A percentile compares a stretch with the other conserved stretches of the same genome.
These are phyloP conservation scores for Piper betle DNA, from an alignment of 164 flowering plant genomes.

Conservation along the genomic window DNA sequence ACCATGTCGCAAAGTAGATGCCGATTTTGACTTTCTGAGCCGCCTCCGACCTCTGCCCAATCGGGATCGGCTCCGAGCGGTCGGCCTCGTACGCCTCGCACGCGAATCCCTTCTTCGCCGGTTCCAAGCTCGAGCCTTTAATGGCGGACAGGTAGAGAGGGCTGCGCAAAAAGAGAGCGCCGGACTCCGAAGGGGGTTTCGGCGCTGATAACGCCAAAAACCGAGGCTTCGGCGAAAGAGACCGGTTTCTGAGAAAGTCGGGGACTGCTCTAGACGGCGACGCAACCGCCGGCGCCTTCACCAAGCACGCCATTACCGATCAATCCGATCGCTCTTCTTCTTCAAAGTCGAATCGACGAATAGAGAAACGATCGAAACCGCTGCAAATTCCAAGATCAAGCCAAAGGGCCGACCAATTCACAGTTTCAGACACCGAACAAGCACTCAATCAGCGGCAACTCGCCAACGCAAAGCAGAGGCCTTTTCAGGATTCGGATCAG, in stretches of 20 bases:
- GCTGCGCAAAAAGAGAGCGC: conserved; percentile 4
- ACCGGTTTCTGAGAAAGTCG: conserved; percentile 4
- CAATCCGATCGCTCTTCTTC: not conserved
- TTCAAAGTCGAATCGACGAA: too few species aligned
- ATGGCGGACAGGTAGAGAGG: conserved; percentile 26
- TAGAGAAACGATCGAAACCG: not conserved
- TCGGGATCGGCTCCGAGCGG: conserved; percentile 18
- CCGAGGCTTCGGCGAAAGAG: conserved; percentile 1
- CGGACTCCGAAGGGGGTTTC: not conserved
- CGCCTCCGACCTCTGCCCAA: conserved; percentile 24
- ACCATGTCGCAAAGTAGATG: conserved; percentile 74
- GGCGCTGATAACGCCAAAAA: conserved; percentile 10
- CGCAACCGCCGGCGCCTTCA: conserved; percentile 9
- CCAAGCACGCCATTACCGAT: conserved; percentile 18
- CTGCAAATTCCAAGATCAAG: not conserved
- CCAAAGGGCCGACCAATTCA: not conserved
- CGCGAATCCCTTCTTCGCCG: conserved; percentile 14
- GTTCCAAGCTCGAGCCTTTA: conserved; percentile 7
- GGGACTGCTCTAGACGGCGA: conserved; percentile 5
- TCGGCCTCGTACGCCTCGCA: conserved; percentile 69
- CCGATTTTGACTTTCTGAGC: conserved; percentile 66
- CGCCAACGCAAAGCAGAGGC: not conserved
- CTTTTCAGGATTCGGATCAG: not conserved
- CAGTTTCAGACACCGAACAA: not conserved
- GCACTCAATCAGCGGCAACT: not conserved